Evolutionary conservation across 1,284 basidiomycete genomes (phyloP), one percentile per base, ranked within the genome.

Genomic region (Cutaneotrichosporon sp.): DNA sequence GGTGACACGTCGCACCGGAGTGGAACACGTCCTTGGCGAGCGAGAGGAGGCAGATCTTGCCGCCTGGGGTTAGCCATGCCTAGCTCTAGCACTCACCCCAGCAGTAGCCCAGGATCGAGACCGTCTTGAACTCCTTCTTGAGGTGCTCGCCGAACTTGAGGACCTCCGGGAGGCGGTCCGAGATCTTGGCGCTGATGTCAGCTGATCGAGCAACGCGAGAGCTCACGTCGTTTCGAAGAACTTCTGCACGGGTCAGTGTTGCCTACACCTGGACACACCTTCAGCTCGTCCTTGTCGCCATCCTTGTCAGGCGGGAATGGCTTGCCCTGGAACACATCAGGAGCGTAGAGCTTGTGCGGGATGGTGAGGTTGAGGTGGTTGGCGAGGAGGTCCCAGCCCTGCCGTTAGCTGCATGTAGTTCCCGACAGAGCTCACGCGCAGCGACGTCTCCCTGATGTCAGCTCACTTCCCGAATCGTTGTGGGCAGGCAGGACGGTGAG

Each of bases 231-330:
- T 68, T 11, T 62, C 54, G 38, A 77, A 76, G 67, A 77, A 77
- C 66, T 73, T 74, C 38, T 42, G 38, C 38, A 8, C 6, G 18
- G 16, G 38, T 42, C 18, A 42, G 38, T 9, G 38, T 42, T 1
- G 38, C 18, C 2, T 5, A 18, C 38, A n/a, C 18, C 16, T 36
- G 16, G 38, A n/a, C 3, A n/a, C n/a, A 42, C 38, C 38, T 58
- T 45, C 24, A 75, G 60, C 22, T 67, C 64, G 4, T 73, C 74
- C 60, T 75, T 73, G 60, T 75, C 67, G 11, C 74, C 74, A 53
- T 77, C 75, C 58, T 74, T 67, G 34, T 70, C 72, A n/a, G 68
- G 71, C 1, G 73, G 73, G 67, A 77, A 74, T 13, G 75, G 69
- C 16, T 72, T 60, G n/a, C 73, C 73, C 4, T 61, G 66, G 67